phyloP scores from a whole-genome alignment of 2,329 filamentous ascomycete species.

The Fusarium robinianum region DNA sequence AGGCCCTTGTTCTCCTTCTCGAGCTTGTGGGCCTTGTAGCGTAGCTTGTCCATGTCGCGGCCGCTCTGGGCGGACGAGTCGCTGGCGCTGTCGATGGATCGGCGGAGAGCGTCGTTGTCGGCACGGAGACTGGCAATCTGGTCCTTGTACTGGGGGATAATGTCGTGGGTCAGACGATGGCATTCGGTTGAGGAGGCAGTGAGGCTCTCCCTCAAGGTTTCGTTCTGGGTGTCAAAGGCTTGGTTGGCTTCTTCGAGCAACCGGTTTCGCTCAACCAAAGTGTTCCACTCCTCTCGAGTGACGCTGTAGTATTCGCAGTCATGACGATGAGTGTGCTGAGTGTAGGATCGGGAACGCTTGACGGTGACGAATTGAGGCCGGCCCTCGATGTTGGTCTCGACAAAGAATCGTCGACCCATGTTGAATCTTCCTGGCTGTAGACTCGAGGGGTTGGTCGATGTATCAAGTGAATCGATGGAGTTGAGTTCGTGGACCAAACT shows the following conservation, averaged over 20 bases:
- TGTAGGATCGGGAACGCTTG: conserved; percentile 47
- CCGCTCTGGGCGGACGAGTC: conserved; percentile 35
- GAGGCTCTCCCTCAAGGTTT: conserved; percentile 43
- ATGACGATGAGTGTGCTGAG: conserved; percentile 40
- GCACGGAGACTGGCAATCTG: conserved; percentile 43
- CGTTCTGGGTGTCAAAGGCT: conserved; percentile 40
- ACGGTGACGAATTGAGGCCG: conserved; percentile 45
- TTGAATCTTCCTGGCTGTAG: no score
- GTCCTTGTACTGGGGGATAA: conserved; percentile 45
- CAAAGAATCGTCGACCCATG: conserved; percentile 45
- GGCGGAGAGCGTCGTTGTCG: conserved; percentile 48
- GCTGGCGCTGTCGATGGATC: conserved; percentile 42
- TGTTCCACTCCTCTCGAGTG: conserved; percentile 44
- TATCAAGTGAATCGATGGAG: background rate
- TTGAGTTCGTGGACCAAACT: background rate
- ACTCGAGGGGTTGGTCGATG: conserved; percentile 5
- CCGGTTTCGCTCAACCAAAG: conserved; percentile 44
- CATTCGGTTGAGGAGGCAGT: conserved; percentile 43
- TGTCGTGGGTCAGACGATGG: conserved; percentile 39
- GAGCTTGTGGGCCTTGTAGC: conserved; percentile 42
- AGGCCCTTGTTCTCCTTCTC: conserved; percentile 46
- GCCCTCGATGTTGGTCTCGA: conserved; percentile 44
- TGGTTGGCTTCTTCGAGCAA: conserved; percentile 44
- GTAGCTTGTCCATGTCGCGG: conserved; percentile 41
- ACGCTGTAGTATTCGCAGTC: conserved; percentile 44